These are phyloP conservation scores for Amanita rimosa DNA, from an alignment of 768 basidiomycete species.

Conservation along the genomic window DNA sequence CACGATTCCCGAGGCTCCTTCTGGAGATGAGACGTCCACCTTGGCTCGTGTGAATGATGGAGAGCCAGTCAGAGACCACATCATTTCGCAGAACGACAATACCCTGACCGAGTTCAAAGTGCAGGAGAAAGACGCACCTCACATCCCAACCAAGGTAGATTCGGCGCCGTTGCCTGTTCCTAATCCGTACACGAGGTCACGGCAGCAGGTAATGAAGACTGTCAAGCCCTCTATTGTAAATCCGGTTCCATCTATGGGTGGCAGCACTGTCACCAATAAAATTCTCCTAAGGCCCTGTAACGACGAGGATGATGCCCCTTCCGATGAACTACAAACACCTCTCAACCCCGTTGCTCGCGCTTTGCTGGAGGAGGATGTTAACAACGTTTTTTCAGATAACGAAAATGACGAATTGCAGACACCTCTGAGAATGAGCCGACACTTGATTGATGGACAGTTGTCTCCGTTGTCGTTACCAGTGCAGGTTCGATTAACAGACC, in stretches of 20 bases:
- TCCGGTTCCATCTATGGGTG: not conserved
- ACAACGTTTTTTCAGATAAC: constrained; percentile 8
- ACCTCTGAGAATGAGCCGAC: not conserved
- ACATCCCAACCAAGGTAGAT: not conserved
- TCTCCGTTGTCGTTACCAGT: constrained; percentile 8
- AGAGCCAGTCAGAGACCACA: not conserved
- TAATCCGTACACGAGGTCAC: not conserved
- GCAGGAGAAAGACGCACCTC: not conserved
- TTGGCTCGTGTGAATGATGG: not conserved
- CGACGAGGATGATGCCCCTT: not conserved
- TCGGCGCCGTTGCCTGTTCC: constrained; percentile 4
- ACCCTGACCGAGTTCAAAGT: not conserved
- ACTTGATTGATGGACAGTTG: not conserved
- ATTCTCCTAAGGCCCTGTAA: constrained; percentile 1
- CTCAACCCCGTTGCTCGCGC: constrained; percentile 4
- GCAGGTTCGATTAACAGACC: not conserved
- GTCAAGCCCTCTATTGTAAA: not conserved
- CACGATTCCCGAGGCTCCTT: constrained; percentile 6
- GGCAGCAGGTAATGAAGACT: not conserved
- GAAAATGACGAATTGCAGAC: constrained; percentile 8
- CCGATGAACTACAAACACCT: constrained; percentile 10
- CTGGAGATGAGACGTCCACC: not conserved
- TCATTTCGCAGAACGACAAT: too few relatives aligned
- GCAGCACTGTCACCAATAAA: not conserved
- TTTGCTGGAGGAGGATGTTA: constrained; percentile 6